A percentile compares a stretch with the other conserved stretches of the same genome.
Conservation (phyloP, 805 yeast species). For the Lipomyces sp. region DNA sequence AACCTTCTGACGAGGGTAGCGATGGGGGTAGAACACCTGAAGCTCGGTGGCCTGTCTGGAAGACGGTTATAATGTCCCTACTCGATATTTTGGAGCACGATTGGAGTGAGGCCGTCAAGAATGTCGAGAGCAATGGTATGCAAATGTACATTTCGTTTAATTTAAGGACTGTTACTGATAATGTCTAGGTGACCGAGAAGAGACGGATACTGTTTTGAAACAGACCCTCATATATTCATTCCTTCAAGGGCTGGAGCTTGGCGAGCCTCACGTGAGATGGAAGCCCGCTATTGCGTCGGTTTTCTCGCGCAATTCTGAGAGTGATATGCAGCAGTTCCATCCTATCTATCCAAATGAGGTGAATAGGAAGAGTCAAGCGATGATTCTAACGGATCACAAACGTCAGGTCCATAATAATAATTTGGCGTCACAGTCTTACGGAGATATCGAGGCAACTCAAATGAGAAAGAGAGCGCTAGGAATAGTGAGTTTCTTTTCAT, state of each 20-base stretch:
- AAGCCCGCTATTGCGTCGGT: conserved; percentile 27
- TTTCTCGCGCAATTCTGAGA: conserved; percentile 14
- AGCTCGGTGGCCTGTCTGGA: conserved; percentile 30
- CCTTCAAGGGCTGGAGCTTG: conserved; percentile 11
- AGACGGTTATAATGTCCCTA: conserved; percentile 7
- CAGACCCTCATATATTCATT: conserved; percentile 11
- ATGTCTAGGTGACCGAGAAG: background rate
- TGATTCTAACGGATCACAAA: background rate
- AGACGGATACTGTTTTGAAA: background rate
- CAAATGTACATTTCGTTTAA: background rate
- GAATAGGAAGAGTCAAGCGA: conserved; percentile 6
- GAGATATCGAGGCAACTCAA: conserved; percentile 16
- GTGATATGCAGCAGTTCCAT: conserved; percentile 13
- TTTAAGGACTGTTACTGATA: background rate
- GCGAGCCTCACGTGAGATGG: conserved; percentile 20
- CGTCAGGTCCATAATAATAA: background rate
- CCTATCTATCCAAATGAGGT: conserved; percentile 30
- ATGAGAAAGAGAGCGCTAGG: conserved; percentile 19
- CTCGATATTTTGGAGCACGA: conserved; percentile 21
- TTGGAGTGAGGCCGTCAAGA: conserved; percentile 15
- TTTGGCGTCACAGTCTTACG: background rate
- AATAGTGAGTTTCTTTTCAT: conserved; percentile 2
- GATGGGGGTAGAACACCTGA: conserved; percentile 16
- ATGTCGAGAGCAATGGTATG: conserved; percentile 1
- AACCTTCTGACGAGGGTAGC: background rate